Evolutionary conservation across 106 monocot species (phyloP).

Genomic region (Dioscorea zingiberensis): DNA sequence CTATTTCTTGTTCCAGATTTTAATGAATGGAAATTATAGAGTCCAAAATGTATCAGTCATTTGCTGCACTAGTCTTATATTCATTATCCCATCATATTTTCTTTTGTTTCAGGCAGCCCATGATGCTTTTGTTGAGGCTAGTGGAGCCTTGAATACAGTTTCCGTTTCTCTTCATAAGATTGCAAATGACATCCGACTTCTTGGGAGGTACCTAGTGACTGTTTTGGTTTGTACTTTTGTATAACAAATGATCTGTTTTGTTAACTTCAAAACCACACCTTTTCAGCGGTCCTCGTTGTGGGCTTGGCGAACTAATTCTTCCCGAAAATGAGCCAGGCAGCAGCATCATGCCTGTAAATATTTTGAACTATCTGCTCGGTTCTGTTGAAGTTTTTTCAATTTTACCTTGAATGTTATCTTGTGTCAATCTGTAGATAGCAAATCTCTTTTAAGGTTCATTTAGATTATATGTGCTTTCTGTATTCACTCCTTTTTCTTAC

Average conservation of each 20-base stretch:
- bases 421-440: neutral
- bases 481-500: neutral
- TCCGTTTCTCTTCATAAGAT: constrained; percentile 96
- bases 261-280: constrained; percentile 1
- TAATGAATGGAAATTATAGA: too few species aligned
- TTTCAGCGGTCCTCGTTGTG: constrained; percentile 84
- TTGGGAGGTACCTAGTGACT: constrained; percentile 66
- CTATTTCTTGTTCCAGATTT: too few species aligned
- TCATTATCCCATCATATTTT: neutral
- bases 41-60: neutral
- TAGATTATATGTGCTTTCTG: neutral
- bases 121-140: constrained; percentile 97
- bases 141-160: constrained; percentile 94
- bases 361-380: neutral
- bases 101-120: constrained; percentile 68
- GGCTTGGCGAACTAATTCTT: constrained; percentile 92
- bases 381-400: neutral
- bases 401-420: neutral
- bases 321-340: constrained; percentile 99
- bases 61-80: neutral
- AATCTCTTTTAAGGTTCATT: neutral
- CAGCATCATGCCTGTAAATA: constrained; percentile 93
- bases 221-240: neutral
- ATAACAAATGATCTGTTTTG: neutral
- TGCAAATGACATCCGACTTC: constrained; percentile 91